Base-by-base conservation (phyloP, 345 rosid genomes). In the Citrus mangshanensis region DNA sequence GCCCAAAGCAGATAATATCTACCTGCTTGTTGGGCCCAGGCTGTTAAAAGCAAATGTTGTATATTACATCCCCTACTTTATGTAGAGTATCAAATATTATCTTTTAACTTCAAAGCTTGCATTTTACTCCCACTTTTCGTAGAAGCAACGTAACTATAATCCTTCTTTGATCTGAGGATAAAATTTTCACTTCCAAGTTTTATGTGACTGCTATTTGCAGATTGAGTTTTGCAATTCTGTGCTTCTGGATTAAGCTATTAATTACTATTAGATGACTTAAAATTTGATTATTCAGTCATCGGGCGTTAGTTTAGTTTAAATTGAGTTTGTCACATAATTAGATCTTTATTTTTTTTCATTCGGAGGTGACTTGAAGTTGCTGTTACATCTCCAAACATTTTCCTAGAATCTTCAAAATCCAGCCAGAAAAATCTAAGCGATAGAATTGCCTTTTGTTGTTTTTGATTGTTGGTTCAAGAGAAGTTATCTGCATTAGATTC, bases 21-120 rank as follows among this genome's bases (percentile, higher is more conserved):
- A 38, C 3, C 0, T 38, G 0, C 0, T 38, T 38, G 3, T 38
- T 38, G 0, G 2, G 10, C 0, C 1, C 0, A 0, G 9, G 2
- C 2, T 37, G 2, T 8, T 38, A 8, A 1, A 38, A 38, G 2
- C 40, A 37, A 37, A 37, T 37, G 40, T 37, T 37, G 9, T 37
- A 7, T 7, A 37, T 37, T 7, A 42, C 49, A 10, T 42, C 49
- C 49, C 9, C 49, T 12, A 42, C 49, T 42, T 42, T 42, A 12
- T 0, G 1, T 42, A 12, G 4, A 12, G 49, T 42, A 42, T 42
- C 49, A 12, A 42, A 42, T 10, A 10, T 10, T 42, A 42, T 42
- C 49, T 12, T 42, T 10, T 42, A 3, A 12, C 14, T 42, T 42
- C 16, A 42, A 42, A 12, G 49, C 14, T 42, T 12, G 49, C 49